Base-by-base conservation (phyloP, 2,329 filamentous ascomycete species). In the Pestalotiopsis sp. region DNA sequence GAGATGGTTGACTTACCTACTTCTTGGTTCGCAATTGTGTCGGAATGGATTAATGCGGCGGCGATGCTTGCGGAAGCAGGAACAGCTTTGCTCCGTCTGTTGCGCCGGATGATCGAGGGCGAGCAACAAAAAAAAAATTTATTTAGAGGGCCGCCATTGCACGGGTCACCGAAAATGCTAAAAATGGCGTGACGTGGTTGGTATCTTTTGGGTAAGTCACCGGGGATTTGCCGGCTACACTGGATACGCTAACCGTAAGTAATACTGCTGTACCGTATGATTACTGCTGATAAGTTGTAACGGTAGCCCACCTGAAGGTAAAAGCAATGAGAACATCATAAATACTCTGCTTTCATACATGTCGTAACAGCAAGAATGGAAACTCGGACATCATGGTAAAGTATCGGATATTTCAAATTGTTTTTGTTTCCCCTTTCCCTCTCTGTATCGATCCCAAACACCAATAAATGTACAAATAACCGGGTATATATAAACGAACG, bases 31-130 rank as follows among this genome's bases (percentile, higher is more conserved):
- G 45, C 31, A 52, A 20, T 52, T 52, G n/a, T 59, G 31, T 59
- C 57, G 57, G 57, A 59, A 59, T 52, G 45, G 27, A 59, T 59
- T 36, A 59, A 59, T 59, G 14, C 23, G 11, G 27, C 57, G 57
- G 57, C 57, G 57, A 59, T 59, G 57, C 57, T 59, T 59, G 57
- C 57, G 57, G 57, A 59, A 27, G 57, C 52, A 59, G 57, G 57
- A 59, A 59, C 57, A 59, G 27, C 57, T 59, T 59, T 59, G 57
- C 57, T 27, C 57, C 57, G 57, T 52, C 45, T 52, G 45, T 23
- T 52, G 17, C 45, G 45, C 45, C 45, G 45, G 45, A 20, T n/a
- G 45, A 20, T 52, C 45, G 45, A 52, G 20, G 45, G 31, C 31
- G 31, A 36, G 31, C 31, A 9, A 36, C 45, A 52, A 52, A 52